phyloP scores from a whole-genome alignment of 2,329 filamentous ascomycete genomes.

The Aspergillus aculeatus region DNA sequence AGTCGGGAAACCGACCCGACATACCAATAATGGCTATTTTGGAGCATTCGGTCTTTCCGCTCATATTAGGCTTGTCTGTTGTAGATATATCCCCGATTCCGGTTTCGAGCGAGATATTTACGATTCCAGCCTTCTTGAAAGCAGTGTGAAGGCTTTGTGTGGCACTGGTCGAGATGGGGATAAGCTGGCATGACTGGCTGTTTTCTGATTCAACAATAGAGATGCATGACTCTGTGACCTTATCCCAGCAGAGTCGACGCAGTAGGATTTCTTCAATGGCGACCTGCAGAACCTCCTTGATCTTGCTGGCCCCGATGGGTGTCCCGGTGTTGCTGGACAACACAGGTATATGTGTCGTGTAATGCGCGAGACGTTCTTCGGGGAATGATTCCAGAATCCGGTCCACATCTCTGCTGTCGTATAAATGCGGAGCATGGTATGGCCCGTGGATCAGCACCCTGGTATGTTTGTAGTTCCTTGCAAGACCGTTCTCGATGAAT shows the following conservation, averaged over 20 bases:
- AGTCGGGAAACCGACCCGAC: constrained; percentile 73
- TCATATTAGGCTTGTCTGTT: constrained; percentile 23
- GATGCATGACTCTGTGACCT: constrained; percentile 35
- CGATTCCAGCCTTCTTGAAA: constrained; percentile 31
- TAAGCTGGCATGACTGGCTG: constrained; percentile 22
- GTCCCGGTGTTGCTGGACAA: constrained; percentile 41
- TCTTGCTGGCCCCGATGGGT: constrained; percentile 27
- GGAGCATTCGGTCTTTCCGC: constrained; percentile 41
- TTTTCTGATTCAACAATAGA: constrained; percentile 20
- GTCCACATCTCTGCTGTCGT: constrained; percentile 51
- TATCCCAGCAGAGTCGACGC: constrained; percentile 43
- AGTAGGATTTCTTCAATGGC: constrained; percentile 41
- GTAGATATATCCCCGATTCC: constrained; percentile 27
- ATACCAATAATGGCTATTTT: constrained; percentile 86
- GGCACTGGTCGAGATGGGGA: constrained; percentile 34
- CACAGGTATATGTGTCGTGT: constrained; percentile 35
- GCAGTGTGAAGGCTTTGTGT: constrained; percentile 33
- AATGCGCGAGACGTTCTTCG: constrained; percentile 26
- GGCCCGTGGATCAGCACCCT: constrained; percentile 58
- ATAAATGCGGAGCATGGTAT: constrained; percentile 59
- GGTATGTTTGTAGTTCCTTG: constrained; percentile 52
- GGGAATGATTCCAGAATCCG: constrained; percentile 48
- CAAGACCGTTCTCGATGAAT: constrained; percentile 51
- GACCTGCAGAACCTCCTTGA: constrained; percentile 32
- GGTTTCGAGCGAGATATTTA: constrained; percentile 27